Conservation (phyloP, 1,139 yeast species). For the Fermentozyma sake region DNA sequence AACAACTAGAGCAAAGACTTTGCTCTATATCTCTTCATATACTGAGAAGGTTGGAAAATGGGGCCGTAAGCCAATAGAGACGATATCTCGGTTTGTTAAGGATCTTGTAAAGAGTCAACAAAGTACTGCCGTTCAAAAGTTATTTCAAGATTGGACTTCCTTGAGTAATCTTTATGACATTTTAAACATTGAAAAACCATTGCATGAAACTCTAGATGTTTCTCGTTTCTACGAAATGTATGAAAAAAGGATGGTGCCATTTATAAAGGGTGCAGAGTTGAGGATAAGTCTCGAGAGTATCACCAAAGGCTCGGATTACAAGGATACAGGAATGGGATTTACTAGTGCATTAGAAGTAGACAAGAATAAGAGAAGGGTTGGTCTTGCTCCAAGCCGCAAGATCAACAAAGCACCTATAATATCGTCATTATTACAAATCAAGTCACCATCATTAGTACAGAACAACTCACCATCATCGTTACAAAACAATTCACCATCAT, state of each 20-base stretch:
- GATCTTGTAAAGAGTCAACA: constrained; percentile 5
- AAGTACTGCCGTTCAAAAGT: constrained; percentile 12
- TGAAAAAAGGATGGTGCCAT: constrained; percentile 8
- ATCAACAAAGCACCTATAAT: too few species aligned
- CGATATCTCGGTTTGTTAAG: constrained; percentile 30
- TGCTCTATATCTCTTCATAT: constrained; percentile 35
- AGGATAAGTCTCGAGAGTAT: background rate
- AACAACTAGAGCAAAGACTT: constrained; percentile 68
- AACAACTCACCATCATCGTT: too few species aligned
- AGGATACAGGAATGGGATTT: background rate
- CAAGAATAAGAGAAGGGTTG: too few species aligned
- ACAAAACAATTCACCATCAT: too few species aligned
- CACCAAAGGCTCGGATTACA: too few species aligned
- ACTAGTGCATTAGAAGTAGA: too few species aligned
- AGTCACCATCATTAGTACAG: too few species aligned
- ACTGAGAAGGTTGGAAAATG: constrained; percentile 16
- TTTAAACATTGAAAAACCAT: constrained; percentile 8
- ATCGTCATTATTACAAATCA: too few species aligned
- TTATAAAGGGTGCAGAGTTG: constrained; percentile 11
- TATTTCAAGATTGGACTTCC: constrained; percentile 13
- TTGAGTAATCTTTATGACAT: constrained; percentile 16
- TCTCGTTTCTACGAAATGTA: constrained; percentile 8
- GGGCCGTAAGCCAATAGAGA: constrained; percentile 19
- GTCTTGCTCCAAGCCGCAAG: too few species aligned
- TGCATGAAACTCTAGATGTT: constrained; percentile 8